These are phyloP conservation scores for Gracilaria caudata DNA, from an alignment of 23 red algal species.

Conservation along the genomic window DNA sequence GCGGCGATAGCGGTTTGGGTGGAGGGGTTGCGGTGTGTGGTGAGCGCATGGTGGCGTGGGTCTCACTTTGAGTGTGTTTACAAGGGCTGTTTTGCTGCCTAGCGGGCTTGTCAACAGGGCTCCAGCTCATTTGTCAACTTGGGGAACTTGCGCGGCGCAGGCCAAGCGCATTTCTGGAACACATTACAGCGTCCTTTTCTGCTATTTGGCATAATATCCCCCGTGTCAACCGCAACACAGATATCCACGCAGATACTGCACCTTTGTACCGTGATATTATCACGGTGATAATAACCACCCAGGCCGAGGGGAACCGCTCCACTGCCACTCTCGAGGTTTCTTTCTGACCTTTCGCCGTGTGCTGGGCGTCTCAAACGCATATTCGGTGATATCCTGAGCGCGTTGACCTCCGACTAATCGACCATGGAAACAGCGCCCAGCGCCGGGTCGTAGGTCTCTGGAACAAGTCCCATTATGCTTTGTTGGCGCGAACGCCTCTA, in stretches of 20 bases:
- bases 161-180: neutral
- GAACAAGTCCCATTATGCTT: neutral
- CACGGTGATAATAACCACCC: too few species aligned
- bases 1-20: neutral
- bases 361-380: too few species aligned
- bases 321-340: too few species aligned
- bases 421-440: neutral
- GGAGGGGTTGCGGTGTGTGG: neutral
- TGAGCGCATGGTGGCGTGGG: neutral
- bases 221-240: too few species aligned
- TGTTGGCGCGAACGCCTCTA: constrained; percentile 22
- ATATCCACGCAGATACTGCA: too few species aligned
- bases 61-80: neutral
- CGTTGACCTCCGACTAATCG: neutral
- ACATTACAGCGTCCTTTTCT: neutral
- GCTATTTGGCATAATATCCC: too few species aligned
- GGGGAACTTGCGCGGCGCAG: too few species aligned
- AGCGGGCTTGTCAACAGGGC: neutral
- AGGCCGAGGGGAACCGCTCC: too few species aligned
- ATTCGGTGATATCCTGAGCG: neutral
- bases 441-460: neutral
- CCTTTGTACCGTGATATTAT: too few species aligned
- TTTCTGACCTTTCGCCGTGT: too few species aligned
- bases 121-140: neutral
- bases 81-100: neutral